These are phyloP conservation scores for Talaromyces amestolkiae DNA, from an alignment of 2,329 filamentous ascomycete genomes.

Conservation along the genomic window DNA sequence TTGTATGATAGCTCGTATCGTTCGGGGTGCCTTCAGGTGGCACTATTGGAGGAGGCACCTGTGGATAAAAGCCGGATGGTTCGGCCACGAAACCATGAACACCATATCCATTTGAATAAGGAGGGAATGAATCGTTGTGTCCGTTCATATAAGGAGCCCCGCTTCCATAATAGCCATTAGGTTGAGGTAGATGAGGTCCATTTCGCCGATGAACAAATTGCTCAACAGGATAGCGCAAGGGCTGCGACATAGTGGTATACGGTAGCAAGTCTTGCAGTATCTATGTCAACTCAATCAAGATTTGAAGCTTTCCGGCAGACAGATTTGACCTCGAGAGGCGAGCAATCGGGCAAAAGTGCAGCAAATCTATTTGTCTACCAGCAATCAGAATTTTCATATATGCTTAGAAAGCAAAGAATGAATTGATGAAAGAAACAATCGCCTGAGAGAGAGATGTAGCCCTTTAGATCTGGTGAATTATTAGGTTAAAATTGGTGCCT, in stretches of 20 bases:
- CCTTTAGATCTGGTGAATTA: background rate
- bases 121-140: background rate
- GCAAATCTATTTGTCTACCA: background rate
- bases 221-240: constrained; percentile 1
- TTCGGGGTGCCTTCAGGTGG: background rate
- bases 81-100: background rate
- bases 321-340: background rate
- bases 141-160: background rate
- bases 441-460: no score
- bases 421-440: background rate
- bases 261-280: no score
- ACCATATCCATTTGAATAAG: background rate
- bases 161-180: background rate
- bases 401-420: background rate
- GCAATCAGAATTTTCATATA: background rate
- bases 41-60: background rate
- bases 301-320: background rate
- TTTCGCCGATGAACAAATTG: background rate
- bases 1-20: background rate
- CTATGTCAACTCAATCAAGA: background rate
- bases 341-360: background rate
- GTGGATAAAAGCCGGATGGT: background rate
- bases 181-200: background rate
- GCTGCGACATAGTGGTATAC: background rate
- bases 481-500: background rate